These are phyloP conservation scores for Diplogelasinospora grovesii DNA, from an alignment of 495 filamentous ascomycete genomes.

Conservation along the genomic window DNA sequence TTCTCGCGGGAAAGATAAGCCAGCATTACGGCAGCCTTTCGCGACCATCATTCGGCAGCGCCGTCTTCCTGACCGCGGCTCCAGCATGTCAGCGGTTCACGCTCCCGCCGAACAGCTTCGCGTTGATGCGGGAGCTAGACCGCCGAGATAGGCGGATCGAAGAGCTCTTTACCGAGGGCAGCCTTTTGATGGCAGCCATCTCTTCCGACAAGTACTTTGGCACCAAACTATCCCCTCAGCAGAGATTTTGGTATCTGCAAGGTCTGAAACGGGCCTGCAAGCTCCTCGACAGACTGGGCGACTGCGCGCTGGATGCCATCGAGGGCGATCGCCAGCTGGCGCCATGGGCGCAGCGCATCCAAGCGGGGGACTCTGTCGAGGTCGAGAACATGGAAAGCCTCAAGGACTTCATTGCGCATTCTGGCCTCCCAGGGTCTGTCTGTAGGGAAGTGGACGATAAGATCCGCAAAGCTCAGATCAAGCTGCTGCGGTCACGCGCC, in stretches of 20 bases:
- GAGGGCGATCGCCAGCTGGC: too few relatives aligned
- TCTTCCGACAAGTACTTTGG: background rate
- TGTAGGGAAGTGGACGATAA: too few relatives aligned
- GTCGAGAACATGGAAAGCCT: background rate
- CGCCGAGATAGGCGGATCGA: constrained; percentile 14
- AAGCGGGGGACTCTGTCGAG: too few relatives aligned
- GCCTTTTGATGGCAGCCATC: background rate
- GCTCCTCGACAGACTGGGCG: constrained; percentile 15
- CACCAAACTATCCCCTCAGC: background rate
- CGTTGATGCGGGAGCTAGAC: constrained; percentile 21
- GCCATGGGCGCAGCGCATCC: too few relatives aligned
- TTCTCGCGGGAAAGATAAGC: constrained; percentile 8
- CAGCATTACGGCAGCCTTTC: background rate
- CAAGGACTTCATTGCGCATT: too few relatives aligned
- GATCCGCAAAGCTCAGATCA: too few relatives aligned
- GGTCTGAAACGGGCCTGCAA: constrained; percentile 10
- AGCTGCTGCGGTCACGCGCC: too few relatives aligned
- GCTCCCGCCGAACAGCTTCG: constrained; percentile 12
- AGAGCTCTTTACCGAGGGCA: constrained; percentile 8
- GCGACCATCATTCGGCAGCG: constrained; percentile 6
- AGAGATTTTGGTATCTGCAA: constrained; percentile 1
- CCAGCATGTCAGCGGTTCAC: too few relatives aligned
- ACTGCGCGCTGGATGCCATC: too few relatives aligned
- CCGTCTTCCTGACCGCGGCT: constrained; percentile 16
- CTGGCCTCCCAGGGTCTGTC: too few relatives aligned